phyloP scores from a whole-genome alignment of 2,329 filamentous ascomycete genomes.

The Arthroderma uncinatum region DNA sequence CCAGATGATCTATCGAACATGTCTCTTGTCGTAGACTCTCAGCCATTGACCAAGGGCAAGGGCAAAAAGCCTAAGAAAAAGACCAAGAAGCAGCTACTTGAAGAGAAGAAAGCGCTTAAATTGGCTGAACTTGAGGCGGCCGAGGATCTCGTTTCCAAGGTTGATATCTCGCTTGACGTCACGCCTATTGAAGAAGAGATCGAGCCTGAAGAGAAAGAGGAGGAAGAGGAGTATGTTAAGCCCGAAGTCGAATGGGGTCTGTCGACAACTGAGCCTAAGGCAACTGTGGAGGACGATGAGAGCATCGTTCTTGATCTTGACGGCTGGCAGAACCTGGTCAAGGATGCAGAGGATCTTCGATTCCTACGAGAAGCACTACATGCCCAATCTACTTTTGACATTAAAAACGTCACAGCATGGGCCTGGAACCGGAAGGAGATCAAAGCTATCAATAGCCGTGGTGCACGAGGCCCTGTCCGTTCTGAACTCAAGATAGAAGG shows the following conservation, averaged over 20 bases:
- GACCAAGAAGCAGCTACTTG: constrained; percentile 64
- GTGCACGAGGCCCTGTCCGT: constrained; percentile 43
- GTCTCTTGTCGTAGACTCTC: constrained; percentile 11
- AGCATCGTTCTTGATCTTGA: constrained; percentile 56
- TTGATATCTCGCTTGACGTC: constrained; percentile 6
- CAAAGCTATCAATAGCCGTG: constrained; percentile 54
- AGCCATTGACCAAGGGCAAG: constrained; percentile 29
- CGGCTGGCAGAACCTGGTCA: constrained; percentile 57
- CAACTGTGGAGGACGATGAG: constrained; percentile 56
- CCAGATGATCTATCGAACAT: constrained; percentile 28
- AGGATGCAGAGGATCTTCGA: constrained; percentile 56
- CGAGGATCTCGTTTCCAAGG: constrained; percentile 3
- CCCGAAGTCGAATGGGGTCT: constrained; percentile 50
- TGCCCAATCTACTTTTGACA: constrained; percentile 35
- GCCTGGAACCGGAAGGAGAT: constrained; percentile 62
- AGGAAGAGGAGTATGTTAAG: constrained; percentile 27
- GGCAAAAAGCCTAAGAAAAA: constrained; percentile 58
- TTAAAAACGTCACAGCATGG: constrained; percentile 52
- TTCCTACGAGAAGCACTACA: constrained; percentile 45
- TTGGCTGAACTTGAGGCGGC: constrained; percentile 16
- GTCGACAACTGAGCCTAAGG: constrained; percentile 47
- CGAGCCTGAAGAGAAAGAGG: constrained; percentile 14
- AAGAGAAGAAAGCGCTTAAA: constrained; percentile 52
- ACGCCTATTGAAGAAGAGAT: constrained; percentile 8
- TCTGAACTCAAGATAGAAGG: constrained; percentile 47